Conservation (phyloP, 2,329 filamentous ascomycete species). For the Cordyceps militaris region DNA sequence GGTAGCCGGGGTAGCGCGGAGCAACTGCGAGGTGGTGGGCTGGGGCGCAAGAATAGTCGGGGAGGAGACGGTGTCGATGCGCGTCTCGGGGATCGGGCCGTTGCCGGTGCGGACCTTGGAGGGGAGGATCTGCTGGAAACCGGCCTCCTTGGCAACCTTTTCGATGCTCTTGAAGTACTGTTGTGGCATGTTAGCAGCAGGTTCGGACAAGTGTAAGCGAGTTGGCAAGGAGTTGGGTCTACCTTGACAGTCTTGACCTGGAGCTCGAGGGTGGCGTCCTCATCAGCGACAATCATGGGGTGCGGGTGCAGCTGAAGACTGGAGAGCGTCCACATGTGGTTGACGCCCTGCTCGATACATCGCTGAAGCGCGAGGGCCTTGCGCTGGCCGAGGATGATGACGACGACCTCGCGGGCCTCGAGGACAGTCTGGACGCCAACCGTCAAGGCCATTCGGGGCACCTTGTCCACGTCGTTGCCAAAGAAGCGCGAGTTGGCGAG, state of each 20-base stretch:
- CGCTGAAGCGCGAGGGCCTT: slow-evolving; percentile 74
- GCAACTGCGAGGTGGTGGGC: slow-evolving; percentile 47
- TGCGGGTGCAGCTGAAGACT: slow-evolving; percentile 74
- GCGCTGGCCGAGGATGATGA: slow-evolving; percentile 74
- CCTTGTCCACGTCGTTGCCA: slow-evolving; percentile 62
- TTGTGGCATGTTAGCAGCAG: neutral
- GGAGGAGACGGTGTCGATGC: slow-evolving; percentile 37
- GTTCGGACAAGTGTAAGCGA: neutral
- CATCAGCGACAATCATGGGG: slow-evolving; percentile 76
- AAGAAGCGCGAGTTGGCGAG: slow-evolving; percentile 83
- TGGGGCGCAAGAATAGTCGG: slow-evolving; percentile 46
- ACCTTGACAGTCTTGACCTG: slow-evolving; percentile 67
- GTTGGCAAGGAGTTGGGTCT: neutral
- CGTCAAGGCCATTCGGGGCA: slow-evolving; percentile 76
- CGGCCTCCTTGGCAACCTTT: slow-evolving; percentile 50
- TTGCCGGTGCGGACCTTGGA: slow-evolving; percentile 49
- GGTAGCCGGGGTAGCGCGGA: slow-evolving; percentile 47
- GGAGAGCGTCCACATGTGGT: slow-evolving; percentile 88
- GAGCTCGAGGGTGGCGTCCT: slow-evolving; percentile 67
- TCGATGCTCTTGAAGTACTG: slow-evolving; percentile 68
- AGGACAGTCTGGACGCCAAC: slow-evolving; percentile 80
- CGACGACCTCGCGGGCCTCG: slow-evolving; percentile 72
- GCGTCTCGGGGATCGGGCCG: slow-evolving; percentile 30
- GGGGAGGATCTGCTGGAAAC: slow-evolving; percentile 51
- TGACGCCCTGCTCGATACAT: slow-evolving; percentile 74